Evolutionary conservation across 192 early-diverging fungal species (phyloP), one percentile per base, ranked within the genome.

Genomic region (Spinellus fusiger): DNA sequence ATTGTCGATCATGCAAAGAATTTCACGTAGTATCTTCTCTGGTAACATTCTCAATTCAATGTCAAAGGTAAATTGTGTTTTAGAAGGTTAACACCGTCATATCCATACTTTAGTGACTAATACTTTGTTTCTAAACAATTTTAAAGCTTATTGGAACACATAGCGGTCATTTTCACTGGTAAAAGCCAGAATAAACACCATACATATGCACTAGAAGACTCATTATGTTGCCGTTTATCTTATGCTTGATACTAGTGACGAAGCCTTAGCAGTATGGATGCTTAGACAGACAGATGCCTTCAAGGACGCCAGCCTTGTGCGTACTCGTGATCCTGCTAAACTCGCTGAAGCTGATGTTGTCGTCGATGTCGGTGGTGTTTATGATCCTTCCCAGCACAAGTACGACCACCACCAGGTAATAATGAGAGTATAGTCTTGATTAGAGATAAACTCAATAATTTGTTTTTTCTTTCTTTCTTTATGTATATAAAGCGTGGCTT

Each of bases 331-430:
- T 59, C 78, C 89, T 0, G 80, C 77, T 16, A 80, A 88, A 28
- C 78, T 96, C 33, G 83, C 77, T 9, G 78, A 80, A 6, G 92
- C 83, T 60, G 88, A 91, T 61, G 84, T 96, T 64, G 90, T 98
- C 13, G 94, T 95, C 16, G 95, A 98, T 70, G 95, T 98, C 16
- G 95, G 95, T 31, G 93, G 90, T 44, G 86, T 89, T 15, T 98
- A 96, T 71, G 88, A 92, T 64, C 89, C 87, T 40, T 78, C 71
- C 27, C 71, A 65, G 22, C 69, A 84, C 56, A 81, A 87, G 38
- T 98, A 85, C 61, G 93, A 96, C 70, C 94, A 96, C 69, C 95
- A 98, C 68, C 95, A 98, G 62, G 66, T 74, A 68, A 44, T 26
- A 56, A 16, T 12, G 18, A 35, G 13, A 9, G 32, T 10, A 50